Evolutionary conservation across 768 basidiomycete genomes (phyloP).

Genomic region (Leccinum arenicola): DNA sequence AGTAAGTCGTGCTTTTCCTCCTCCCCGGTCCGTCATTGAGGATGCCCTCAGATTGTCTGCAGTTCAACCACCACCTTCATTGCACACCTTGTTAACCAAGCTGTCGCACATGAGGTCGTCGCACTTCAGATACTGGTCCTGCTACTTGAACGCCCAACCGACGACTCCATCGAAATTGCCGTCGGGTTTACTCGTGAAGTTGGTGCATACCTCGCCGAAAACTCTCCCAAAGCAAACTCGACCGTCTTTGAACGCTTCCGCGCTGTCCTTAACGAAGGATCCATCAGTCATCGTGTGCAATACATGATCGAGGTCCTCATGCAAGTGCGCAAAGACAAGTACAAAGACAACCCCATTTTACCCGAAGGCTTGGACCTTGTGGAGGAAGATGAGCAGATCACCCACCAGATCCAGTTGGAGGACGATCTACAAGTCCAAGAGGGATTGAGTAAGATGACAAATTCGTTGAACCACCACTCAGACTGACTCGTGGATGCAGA

Average conservation of each 20-base stretch:
- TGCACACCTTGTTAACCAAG: slow-evolving; percentile 90
- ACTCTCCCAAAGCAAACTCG: slow-evolving; percentile 93
- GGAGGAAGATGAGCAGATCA: slow-evolving; percentile 97
- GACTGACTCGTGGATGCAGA: slow-evolving; percentile 47
- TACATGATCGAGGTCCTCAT: slow-evolving; percentile 99
- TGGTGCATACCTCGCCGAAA: slow-evolving; percentile 90
- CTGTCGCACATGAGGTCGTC: slow-evolving; percentile 90
- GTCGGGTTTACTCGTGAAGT: slow-evolving; percentile 98
- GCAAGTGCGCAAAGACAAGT: slow-evolving; percentile 98
- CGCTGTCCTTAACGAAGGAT: slow-evolving; percentile 91
- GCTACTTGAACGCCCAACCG: slow-evolving; percentile 93
- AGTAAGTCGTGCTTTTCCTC: slow-evolving; percentile 42
- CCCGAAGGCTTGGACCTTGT: slow-evolving; percentile 95
- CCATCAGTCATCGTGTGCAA: slow-evolving; percentile 93
- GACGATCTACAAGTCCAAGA: slow-evolving; percentile 95
- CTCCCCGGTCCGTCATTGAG: background rate
- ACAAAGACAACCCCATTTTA: slow-evolving; percentile 96
- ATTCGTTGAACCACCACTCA: background rate
- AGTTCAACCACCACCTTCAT: slow-evolving; percentile 90
- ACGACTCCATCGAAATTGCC: slow-evolving; percentile 98
- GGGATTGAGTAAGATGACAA: slow-evolving; percentile 73
- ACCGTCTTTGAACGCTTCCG: slow-evolving; percentile 96
- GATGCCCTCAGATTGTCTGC: slow-evolving; percentile 72
- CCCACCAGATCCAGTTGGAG: slow-evolving; percentile 88
- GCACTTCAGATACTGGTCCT: slow-evolving; percentile 94